Evolutionary conservation across 768 basidiomycete genomes (phyloP).

Genomic region (Russula emetica): DNA sequence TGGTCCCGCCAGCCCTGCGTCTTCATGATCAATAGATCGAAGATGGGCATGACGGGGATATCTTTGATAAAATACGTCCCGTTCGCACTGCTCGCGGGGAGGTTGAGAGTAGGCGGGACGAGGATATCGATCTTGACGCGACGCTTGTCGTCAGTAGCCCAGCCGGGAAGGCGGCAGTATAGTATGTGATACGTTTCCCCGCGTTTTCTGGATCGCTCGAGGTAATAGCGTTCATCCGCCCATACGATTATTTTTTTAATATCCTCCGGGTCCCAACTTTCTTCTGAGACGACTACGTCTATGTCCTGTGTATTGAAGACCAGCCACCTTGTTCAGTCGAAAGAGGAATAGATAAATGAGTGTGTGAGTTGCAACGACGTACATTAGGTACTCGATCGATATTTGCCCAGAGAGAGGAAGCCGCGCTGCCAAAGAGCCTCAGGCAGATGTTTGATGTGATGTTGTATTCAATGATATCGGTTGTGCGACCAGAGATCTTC

Average conservation of each 20-base stretch:
- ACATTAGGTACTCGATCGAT: conserved; percentile 13
- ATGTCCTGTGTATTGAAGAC: neutral
- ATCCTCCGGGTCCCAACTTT: neutral
- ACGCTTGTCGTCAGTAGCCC: neutral
- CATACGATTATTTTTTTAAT: neutral
- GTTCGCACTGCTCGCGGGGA: no score
- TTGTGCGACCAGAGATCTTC: conserved; percentile 17
- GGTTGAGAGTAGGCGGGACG: no score
- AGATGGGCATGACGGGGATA: no score
- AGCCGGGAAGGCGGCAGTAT: conserved; percentile 16
- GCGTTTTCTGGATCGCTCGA: neutral
- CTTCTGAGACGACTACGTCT: conserved; percentile 1
- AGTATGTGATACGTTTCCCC: neutral
- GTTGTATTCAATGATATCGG: neutral
- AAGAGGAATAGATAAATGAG: neutral
- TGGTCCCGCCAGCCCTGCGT: no score
- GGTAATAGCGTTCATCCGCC: conserved; percentile 12
- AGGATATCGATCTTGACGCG: conserved; percentile 15
- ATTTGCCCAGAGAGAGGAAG: conserved; percentile 9
- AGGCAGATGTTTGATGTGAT: neutral
- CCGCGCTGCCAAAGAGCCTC: conserved; percentile 20
- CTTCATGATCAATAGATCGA: no score
- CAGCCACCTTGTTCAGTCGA: neutral
- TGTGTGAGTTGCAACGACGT: neutral
- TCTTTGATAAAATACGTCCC: no score